phyloP scores from a whole-genome alignment of 257 asterid species.

The Galeopsis tetrahit region DNA sequence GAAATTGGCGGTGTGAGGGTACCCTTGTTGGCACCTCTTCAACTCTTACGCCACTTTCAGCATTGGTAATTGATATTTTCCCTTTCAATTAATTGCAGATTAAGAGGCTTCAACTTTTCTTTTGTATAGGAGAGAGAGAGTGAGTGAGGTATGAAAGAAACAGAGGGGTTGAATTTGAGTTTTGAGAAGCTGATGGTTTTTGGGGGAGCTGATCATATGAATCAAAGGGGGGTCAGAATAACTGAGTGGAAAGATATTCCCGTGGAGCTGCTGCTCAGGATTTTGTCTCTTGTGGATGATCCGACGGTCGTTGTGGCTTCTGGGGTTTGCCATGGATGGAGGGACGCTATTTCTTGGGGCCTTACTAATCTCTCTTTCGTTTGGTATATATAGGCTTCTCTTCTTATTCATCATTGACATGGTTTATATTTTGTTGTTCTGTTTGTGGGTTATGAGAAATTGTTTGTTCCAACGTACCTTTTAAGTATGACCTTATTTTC shows the following conservation, averaged over 20 bases:
- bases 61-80: slow-evolving; percentile 28
- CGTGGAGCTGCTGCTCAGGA: slow-evolving; percentile 79
- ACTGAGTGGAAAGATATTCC: slow-evolving; percentile 97
- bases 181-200: slow-evolving; percentile 75
- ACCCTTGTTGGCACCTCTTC: slow-evolving; percentile 38
- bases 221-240: slow-evolving; percentile 42
- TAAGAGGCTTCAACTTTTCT: slow-evolving; percentile 29
- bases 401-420: neutral
- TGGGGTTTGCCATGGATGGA: slow-evolving; percentile 97
- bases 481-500: neutral
- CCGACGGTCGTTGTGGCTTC: slow-evolving; percentile 87
- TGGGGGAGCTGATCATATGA: slow-evolving; percentile 33
- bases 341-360: slow-evolving; percentile 91
- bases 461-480: neutral
- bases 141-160: slow-evolving; percentile 38
- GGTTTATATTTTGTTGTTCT: slow-evolving; percentile 1
- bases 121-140: neutral
- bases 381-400: slow-evolving; percentile 59
- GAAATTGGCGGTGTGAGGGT: slow-evolving; percentile 30
- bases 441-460: neutral
- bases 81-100: neutral
- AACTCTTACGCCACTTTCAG: slow-evolving; percentile 16
- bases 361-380: slow-evolving; percentile 77
- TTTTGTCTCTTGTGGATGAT: slow-evolving; percentile 82
- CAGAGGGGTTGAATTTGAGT: slow-evolving; percentile 58